Evolutionary conservation across 805 yeast species (phyloP), one percentile per base, ranked within the genome.

Genomic region (Metschnikowia noctiluminum): DNA sequence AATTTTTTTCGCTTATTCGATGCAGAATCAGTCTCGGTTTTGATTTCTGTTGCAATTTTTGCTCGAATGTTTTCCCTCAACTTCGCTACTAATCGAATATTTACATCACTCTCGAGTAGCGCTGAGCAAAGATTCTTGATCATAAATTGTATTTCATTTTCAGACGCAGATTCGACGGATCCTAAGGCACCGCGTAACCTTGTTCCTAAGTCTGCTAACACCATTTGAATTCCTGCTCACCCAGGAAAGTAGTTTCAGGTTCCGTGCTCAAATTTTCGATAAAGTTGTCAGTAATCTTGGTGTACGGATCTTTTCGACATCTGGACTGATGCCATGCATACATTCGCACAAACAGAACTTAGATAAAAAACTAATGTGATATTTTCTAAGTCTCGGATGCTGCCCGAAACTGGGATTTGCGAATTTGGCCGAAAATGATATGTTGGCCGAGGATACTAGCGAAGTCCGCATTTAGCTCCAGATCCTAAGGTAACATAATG

Each of bases 81-180:
- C 54, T 77, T 78, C 35, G 88, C 82, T 28, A 92, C 99, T 42
- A 92, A 75, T 57, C 80, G 81, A 63, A 94, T 84, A 62, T 94
- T 94, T 26, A 92, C 98, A 68, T 92, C 99, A n/a, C 94, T 79
- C 67, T 91, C 97, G 49, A 94, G 73, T 49, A 92, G 77, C 0
- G 99, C 99, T 50, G 87, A 84, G 50, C 95, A 88, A 44, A 92
- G 84, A 59, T 87, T 96, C 65, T 92, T 92, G 58, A 94, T 71
- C 85, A 91, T 80, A 31, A 60, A 50, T 38, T 63, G 64, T 39
- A 73, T 64, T 45, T 73, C 78, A 32, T 62, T 64, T 41, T 65
- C 68, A 4, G 74, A 64, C 6, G 71, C 77, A 7, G 74, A 67
- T 15, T 70, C 71, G 32, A 73, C 73, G 6, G 66, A 61, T 14